phyloP scores from a whole-genome alignment of 164 flowering plant species.

The Chloranthus sessilifolius region DNA sequence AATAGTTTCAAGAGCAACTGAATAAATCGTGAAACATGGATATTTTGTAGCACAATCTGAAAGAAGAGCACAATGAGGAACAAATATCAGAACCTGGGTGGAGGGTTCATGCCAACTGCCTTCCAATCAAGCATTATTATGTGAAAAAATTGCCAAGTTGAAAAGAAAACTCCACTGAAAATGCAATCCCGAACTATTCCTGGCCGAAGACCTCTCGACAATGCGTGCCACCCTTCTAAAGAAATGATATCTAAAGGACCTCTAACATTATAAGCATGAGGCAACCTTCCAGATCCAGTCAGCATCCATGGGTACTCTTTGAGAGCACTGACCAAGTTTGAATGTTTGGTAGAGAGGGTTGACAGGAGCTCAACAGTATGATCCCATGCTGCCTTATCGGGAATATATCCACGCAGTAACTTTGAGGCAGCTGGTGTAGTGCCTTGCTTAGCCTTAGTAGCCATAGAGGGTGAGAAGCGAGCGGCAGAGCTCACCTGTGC shows the following conservation, averaged over 20 bases:
- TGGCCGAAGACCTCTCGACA: conserved; percentile 79
- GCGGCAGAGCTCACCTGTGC: conserved; percentile 77
- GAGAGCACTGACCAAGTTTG: conserved; percentile 51
- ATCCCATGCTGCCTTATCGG: conserved; percentile 54
- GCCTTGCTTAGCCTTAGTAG: conserved; percentile 23
- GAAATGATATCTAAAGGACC: conserved; percentile 45
- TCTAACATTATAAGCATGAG: conserved; percentile 54
- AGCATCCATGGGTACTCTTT: conserved; percentile 91
- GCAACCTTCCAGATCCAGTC: conserved; percentile 89
- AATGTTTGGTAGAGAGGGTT: conserved; percentile 43
- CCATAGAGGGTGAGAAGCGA: conserved; percentile 22
- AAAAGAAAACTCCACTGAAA: conserved; percentile 78
- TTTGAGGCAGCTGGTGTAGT: conserved; percentile 34
- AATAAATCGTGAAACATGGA: neutral
- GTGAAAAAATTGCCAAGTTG: conserved; percentile 83
- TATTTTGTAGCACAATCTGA: too few relatives aligned
- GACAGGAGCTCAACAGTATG: conserved; percentile 58
- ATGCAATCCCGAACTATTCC: conserved; percentile 76
- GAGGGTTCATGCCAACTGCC: conserved; percentile 70
- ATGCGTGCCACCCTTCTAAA: conserved; percentile 77
- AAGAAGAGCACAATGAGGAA: neutral
- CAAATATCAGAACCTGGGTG: conserved; percentile 45
- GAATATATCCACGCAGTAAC: conserved; percentile 50
- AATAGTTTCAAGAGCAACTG: neutral
- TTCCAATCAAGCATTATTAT: conserved; percentile 77